A percentile compares a stretch with the other conserved stretches of the same genome.
Conservation (phyloP, 2,329 filamentous ascomycete genomes). For the Fusarium sulawesiense region DNA sequence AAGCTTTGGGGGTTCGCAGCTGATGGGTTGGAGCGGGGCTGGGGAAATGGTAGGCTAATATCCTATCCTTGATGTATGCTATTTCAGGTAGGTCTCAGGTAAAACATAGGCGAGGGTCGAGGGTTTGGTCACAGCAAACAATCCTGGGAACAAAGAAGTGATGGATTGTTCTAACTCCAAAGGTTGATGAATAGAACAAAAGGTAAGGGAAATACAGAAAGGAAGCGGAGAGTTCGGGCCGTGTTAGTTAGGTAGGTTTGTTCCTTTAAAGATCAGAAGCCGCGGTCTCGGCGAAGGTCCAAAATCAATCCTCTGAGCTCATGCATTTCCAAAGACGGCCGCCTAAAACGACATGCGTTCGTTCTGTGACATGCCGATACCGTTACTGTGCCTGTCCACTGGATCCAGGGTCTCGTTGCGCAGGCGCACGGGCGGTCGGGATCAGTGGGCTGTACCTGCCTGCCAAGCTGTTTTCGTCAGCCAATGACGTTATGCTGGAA, state of each 20-base stretch:
- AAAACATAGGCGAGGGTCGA: neutral
- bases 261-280: conserved; percentile 20
- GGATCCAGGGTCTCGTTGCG: conserved; percentile 34
- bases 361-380: conserved; percentile 17
- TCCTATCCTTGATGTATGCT: conserved; percentile 14
- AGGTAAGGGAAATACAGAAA: conserved; percentile 12
- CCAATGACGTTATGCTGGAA: conserved; percentile 42
- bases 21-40: conserved; percentile 37
- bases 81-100: conserved; percentile 5
- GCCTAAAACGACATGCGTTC: conserved; percentile 19
- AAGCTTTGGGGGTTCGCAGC: conserved; percentile 24
- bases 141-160: conserved; percentile 8
- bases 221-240: conserved; percentile 28
- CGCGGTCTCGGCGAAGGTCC: conserved; percentile 16
- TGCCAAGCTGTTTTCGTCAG: conserved; percentile 40
- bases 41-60: conserved; percentile 17
- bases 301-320: conserved; percentile 26
- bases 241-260: conserved; percentile 4
- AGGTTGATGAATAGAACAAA: conserved; percentile 18
- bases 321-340: conserved; percentile 25
- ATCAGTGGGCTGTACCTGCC: conserved; percentile 16
- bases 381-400: conserved; percentile 13
- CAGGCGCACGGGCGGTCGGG: neutral
- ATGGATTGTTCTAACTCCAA: conserved; percentile 1
- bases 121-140: neutral